Evolutionary conservation across 352 stramenopile species (phyloP).

Genomic region (Phytophthora pseudosyringae): DNA sequence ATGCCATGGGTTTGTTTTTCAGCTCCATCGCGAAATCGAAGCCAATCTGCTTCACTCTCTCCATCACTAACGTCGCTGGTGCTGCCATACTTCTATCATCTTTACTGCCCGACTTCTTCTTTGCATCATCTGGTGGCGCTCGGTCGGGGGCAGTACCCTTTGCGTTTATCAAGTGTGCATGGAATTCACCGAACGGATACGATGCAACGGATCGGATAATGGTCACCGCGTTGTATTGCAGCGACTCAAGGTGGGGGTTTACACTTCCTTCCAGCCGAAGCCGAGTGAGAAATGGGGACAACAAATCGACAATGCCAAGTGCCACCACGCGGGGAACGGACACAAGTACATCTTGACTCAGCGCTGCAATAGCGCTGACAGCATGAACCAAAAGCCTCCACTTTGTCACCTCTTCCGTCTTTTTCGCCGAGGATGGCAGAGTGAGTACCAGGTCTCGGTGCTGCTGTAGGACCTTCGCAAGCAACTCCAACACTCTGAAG

Average conservation of each 20-base stretch:
- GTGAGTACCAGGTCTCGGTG: slow-evolving; percentile 15
- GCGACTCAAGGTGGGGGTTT: slow-evolving; percentile 34
- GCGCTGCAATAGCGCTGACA: slow-evolving; percentile 54
- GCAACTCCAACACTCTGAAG: slow-evolving; percentile 64
- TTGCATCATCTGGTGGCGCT: background rate
- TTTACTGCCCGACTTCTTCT: slow-evolving; percentile 14
- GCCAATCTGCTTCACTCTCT: slow-evolving; percentile 61
- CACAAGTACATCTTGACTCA: slow-evolving; percentile 71
- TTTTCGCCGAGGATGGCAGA: slow-evolving; percentile 14
- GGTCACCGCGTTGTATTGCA: slow-evolving; percentile 59
- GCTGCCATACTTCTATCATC: background rate
- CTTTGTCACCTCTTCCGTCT: slow-evolving; percentile 28
- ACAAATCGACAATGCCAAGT: slow-evolving; percentile 46
- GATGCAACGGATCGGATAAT: slow-evolving; percentile 61
- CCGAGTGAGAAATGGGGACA: slow-evolving; percentile 42
- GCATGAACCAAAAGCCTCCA: slow-evolving; percentile 61
- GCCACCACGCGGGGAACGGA: slow-evolving; percentile 58
- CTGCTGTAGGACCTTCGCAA: slow-evolving; percentile 40
- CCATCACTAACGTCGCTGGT: slow-evolving; percentile 39
- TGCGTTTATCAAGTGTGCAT: slow-evolving; percentile 40
- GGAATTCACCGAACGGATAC: slow-evolving; percentile 70
- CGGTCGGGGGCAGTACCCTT: slow-evolving; percentile 12
- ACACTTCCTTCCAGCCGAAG: slow-evolving; percentile 7
- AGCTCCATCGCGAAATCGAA: slow-evolving; percentile 70
- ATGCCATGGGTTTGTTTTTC: slow-evolving; percentile 37